Base-by-base conservation (phyloP, 1,284 basidiomycete species). In the Chalciporus sp. region DNA sequence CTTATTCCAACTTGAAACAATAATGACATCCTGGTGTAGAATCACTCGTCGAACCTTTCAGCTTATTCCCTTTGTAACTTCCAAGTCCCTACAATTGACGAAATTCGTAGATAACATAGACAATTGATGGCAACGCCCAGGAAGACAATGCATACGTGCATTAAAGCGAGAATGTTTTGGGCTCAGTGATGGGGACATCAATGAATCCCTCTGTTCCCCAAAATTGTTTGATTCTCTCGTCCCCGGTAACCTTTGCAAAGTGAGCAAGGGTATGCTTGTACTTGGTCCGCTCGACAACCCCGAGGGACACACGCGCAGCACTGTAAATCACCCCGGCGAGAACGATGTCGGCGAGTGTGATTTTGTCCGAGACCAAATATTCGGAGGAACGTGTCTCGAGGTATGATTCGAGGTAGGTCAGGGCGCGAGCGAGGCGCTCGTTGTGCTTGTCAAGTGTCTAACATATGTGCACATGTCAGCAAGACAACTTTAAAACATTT, bases 271-370 rank as follows among this genome's bases (percentile, higher is more conserved):
- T 62, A 74, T 84, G 79, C 65, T 81, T 76, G 71, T 73, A 70
- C 51, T 67, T 66, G 2, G 46, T 46, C 51, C 78, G 70, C 51
- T 64, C 58, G 33, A 68, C 58, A 44, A 71, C 69, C 63, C 77
- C 79, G 55, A 78, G 62, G 51, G 72, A 57, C 53, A 64, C 61
- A 27, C 49, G 52, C n/a, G 43, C 29, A 7, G 63, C 56, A 58
- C 59, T 52, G 57, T 56, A 60, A 44, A 79, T 65, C 51, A 70
- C 61, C 27, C 78, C 65, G 33, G 72, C 81, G 53, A 84, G 51
- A 52, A 77, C 70, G 62, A 86, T 68, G 65, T 88, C 86, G 52
- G 83, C 85, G 43, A 85, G 72, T 45, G 84, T 82, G 69, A 86
- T 72, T 53, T 78, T 77, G 70, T 86, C 79, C 59, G 77, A 74